Evolutionary conservation across 2,329 filamentous ascomycete species (phyloP), one percentile per base, ranked within the genome.

Genomic region (Cordyceps farinosa): DNA sequence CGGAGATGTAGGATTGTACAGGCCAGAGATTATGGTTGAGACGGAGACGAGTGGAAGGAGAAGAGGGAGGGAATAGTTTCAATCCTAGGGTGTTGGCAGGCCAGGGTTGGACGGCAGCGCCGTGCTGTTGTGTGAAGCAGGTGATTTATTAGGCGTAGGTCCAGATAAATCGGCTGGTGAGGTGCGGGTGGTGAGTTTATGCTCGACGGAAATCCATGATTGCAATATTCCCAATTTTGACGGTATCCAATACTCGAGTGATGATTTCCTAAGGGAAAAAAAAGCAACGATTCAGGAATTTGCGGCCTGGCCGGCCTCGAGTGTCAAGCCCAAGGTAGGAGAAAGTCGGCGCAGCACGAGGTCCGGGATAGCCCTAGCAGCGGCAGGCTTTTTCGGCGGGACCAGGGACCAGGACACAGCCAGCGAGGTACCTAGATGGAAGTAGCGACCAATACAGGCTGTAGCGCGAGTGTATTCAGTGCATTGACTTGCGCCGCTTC

Each of bases 281-380:
- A 34, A 15, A 45, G 9, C 27, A 15, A 45, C 7, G 17, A 5
- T 22, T 32, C 17, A 44, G 38, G n/a, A 15, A 17, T 34, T 48
- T 29, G 29, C 17, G 27, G 54, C 38, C 40, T 47, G 40, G 30
- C 17, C 30, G 54, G 40, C 40, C 15, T 54, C 52, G 22, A 30
- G 11, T 36, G 48, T 52, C 30, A 17, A 52, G 48, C 15, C 17
- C 9, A 36, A 52, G 48, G 42, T 15, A n/a, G n/a, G 55, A 57
- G 29, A 10, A 47, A 57, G 42, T 47, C 42, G 54, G 54, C 40
- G 42, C 54, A 57, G 54, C 42, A 57, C 54, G n/a, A 57, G 54
- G 54, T 48, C 42, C 42, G 22, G n/a, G 44, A 59, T 48, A 50
- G 34, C 56, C 44, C 45, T 22, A 50, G 34, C 32, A 59, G 42